These are phyloP conservation scores for Coemansia sp. DNA, from an alignment of 192 early-diverging fungal species.

Conservation along the genomic window DNA sequence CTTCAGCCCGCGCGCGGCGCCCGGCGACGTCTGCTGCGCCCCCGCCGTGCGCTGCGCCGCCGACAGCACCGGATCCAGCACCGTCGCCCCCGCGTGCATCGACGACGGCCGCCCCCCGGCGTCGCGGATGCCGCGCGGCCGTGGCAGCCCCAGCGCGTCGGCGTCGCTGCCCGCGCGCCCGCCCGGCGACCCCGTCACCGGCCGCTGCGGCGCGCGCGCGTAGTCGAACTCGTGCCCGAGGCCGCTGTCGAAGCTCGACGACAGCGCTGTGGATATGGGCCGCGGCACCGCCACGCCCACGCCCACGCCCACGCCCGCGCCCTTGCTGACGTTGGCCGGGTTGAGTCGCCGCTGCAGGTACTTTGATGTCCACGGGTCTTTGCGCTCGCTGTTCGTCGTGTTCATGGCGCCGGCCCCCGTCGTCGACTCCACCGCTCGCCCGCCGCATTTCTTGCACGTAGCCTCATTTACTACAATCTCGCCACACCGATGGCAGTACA, in stretches of 20 bases:
- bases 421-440: conserved; percentile 28
- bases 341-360: conserved; percentile 45
- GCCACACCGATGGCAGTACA: conserved; percentile 49
- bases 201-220: conserved; percentile 1
- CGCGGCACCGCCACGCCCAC: neutral
- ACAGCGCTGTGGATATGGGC: conserved; percentile 3
- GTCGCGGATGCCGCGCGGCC: conserved; percentile 34
- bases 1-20: conserved; percentile 7
- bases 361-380: conserved; percentile 49
- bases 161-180: neutral
- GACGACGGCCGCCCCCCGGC: conserved; percentile 27
- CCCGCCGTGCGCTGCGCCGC: conserved; percentile 37
- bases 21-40: conserved; percentile 8
- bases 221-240: neutral
- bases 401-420: conserved; percentile 18
- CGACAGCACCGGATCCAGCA: conserved; percentile 34
- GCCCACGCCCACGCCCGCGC: too few species aligned
- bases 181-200: conserved; percentile 21
- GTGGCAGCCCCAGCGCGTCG: conserved; percentile 11
- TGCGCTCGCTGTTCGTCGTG: conserved; percentile 13
- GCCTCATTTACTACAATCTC: conserved; percentile 18
- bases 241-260: conserved; percentile 18
- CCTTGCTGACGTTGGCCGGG: conserved; percentile 7
- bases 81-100: conserved; percentile 25
- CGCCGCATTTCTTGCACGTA: conserved; percentile 38